phyloP scores from a whole-genome alignment of 2,329 filamentous ascomycete species.

The Didymella glomerata region DNA sequence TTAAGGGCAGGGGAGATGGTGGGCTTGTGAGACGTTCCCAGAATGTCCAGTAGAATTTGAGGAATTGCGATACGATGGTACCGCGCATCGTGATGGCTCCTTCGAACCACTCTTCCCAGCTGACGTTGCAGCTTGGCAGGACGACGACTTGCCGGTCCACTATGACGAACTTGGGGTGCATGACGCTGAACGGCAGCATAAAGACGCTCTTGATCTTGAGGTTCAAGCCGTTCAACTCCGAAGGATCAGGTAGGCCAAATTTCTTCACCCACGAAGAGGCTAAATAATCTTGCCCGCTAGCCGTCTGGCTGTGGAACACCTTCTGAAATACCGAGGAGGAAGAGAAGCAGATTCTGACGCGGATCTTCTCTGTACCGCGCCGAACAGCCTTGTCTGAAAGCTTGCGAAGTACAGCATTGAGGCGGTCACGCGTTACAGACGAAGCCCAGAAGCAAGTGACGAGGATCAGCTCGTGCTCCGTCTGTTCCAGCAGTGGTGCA shows the following conservation, averaged over 20 bases:
- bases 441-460: constrained; percentile 85
- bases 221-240: constrained; percentile 67
- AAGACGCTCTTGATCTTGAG: constrained; percentile 80
- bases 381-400: constrained; percentile 62
- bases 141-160: constrained; percentile 73
- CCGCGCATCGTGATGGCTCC: constrained; percentile 74
- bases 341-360: constrained; percentile 79
- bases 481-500: constrained; percentile 65
- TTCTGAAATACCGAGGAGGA: constrained; percentile 77
- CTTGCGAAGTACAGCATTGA: constrained; percentile 65
- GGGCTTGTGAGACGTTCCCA: constrained; percentile 62
- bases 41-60: constrained; percentile 72
- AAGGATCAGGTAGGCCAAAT: constrained; percentile 69
- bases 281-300: constrained; percentile 68
- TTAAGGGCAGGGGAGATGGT: not conserved
- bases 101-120: constrained; percentile 89
- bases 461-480: constrained; percentile 72
- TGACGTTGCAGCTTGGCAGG: constrained; percentile 83
- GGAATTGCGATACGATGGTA: constrained; percentile 66
- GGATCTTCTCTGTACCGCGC: constrained; percentile 55
- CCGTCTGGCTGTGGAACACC: constrained; percentile 73
- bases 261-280: constrained; percentile 65
- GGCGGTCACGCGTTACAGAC: constrained; percentile 66
- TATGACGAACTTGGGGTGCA: constrained; percentile 85
- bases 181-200: constrained; percentile 81